Base-by-base conservation (phyloP, 192 early-diverging fungal species). In the Hyaloraphidium curvatum region DNA sequence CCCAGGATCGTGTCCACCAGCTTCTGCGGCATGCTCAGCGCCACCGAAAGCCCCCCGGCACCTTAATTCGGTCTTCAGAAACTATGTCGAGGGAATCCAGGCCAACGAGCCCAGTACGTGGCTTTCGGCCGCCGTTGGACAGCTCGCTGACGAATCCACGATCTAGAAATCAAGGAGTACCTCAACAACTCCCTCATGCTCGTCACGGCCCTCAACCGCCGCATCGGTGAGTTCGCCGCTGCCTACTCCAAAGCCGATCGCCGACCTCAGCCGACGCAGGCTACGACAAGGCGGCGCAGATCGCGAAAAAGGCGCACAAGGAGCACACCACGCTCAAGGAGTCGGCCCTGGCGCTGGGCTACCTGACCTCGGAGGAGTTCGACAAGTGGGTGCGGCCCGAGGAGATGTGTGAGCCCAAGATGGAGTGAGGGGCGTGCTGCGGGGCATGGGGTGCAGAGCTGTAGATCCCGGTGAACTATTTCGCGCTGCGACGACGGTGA, bases 241-340 rank as follows among this genome's bases (percentile, higher is more conserved):
- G 33, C 9, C 33, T 7, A 7, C 33, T 7, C 7, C 7, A 11
- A 37, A 37, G 7, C 9, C n/a, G 33, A 37, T 37, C n/a, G 33
- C 33, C 33, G 33, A n/a, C n/a, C 33, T 7, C 9, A n/a, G n/a
- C n/a, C 33, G n/a, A 7, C 7, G 33, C 33, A 37, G n/a, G n/a
- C 7, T 11, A 37, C 33, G 33, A 37, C n/a, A 37, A 73, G 35
- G 92, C 95, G 22, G 91, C 95, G 41, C 80, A 86, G 59, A 81
- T 80, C 31, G 95, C 95, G 53, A 98, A 98, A 79, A 93, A 91
- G 73, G 89, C 93, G 28, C 87, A 92, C 74, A 88, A 91, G 68
- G 89, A 89, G 62, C 76, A 72, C 31, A 78, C 75, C 19, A 79
- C 80, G 21, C 73, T 95, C 55, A 92, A 92, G 78, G 79, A 91